These are phyloP conservation scores for Pyrus betulifolia DNA, from an alignment of 306 rosid species.

Conservation along the genomic window DNA sequence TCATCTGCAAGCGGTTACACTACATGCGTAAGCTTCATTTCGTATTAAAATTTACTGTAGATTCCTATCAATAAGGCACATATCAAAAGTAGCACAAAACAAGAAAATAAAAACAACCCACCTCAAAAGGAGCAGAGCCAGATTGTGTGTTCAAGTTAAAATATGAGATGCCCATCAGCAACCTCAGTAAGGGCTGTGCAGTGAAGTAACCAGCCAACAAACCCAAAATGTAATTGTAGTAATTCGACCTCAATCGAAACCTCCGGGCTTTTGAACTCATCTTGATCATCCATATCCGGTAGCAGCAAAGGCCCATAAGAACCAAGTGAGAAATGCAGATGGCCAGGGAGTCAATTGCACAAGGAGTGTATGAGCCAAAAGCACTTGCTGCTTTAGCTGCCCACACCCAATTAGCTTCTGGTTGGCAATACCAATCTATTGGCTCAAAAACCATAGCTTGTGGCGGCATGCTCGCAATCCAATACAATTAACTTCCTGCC, in stretches of 20 bases:
- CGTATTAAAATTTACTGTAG: neutral
- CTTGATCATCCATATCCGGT: slow-evolving; percentile 50
- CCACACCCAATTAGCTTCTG: slow-evolving; percentile 55
- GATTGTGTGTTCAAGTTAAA: slow-evolving; percentile 43
- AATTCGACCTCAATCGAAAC: slow-evolving; percentile 54
- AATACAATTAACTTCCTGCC: too few relatives aligned
- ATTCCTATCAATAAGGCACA: neutral
- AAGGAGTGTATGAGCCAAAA: slow-evolving; percentile 80
- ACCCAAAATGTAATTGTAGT: slow-evolving; percentile 47
- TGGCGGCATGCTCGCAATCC: too few relatives aligned
- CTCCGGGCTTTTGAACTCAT: slow-evolving; percentile 39
- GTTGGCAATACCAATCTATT: slow-evolving; percentile 72
- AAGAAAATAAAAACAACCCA: slow-evolving; percentile 10
- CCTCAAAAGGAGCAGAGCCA: slow-evolving; percentile 76
- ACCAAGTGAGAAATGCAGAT: slow-evolving; percentile 57
- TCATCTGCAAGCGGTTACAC: slow-evolving; percentile 27
- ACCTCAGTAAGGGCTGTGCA: slow-evolving; percentile 54
- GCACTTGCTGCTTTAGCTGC: slow-evolving; percentile 38
- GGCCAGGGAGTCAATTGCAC: slow-evolving; percentile 68
- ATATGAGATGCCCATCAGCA: slow-evolving; percentile 40
- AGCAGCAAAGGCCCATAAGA: slow-evolving; percentile 52
- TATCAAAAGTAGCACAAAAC: neutral
- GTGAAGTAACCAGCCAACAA: slow-evolving; percentile 49
- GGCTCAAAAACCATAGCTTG: slow-evolving; percentile 47
- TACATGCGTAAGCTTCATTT: neutral